Base-by-base conservation (phyloP, 331 rosid genomes). In the Stylosanthes scabra region DNA sequence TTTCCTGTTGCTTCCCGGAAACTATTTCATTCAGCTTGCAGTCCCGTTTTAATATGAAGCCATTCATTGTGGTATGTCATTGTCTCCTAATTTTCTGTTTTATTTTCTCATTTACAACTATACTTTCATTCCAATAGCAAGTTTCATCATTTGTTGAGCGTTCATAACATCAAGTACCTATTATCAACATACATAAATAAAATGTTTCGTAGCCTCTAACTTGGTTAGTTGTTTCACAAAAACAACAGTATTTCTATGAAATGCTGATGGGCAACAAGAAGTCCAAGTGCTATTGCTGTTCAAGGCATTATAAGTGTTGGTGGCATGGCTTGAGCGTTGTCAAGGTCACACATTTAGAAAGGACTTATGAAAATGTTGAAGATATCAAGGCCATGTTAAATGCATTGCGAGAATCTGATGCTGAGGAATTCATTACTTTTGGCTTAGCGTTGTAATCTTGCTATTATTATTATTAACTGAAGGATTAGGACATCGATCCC, bases 321-420 rank as follows among this genome's bases (percentile, higher is more conserved):
- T 69, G 76, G 81, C 71, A 69, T 61, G 41, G 7, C 34, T 42
- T 77, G 76, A 69, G 61, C 59, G 29, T 11, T 69, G 65, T 77
- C 11, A 52, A 69, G 70, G 31, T 52, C 16, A 51, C 13, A 61
- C 51, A 49, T 71, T n/a, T 71, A 4, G 3, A 3, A 25, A 51
- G 14, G 14, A 62, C 34, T 0, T 41, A 50, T 5, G 75, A 59
- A 58, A 61, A 52, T 10, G 42, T 39, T 39, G 42, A 4, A 4
- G 42, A 39, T 39, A 4, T 39, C 8, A 39, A 39, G 8, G 8
- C 42, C 8, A 39, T 39, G 42, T 39, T 39, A 39, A 7, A 39
- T 39, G 42, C 42, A 39, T 39, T 39, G 42, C 8, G 7, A 2
- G 8, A 5, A 4, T 39, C 42, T 3, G 14, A 6, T 39, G 5